Conservation (phyloP, 192 early-diverging fungal species). For the Entomortierella chlamydospora region DNA sequence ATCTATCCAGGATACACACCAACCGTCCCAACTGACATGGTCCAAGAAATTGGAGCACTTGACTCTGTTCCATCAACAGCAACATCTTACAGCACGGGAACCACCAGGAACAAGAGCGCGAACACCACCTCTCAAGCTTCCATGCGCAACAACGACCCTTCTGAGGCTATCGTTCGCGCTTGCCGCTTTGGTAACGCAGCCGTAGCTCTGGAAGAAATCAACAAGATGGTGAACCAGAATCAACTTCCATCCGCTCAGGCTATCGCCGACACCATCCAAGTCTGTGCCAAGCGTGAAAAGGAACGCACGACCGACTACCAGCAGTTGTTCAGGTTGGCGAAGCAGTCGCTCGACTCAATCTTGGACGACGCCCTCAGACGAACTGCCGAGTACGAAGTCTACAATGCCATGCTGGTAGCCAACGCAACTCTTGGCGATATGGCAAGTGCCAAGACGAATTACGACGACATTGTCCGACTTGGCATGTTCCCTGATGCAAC, state of each 20-base stretch:
- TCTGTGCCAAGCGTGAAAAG: constrained; percentile 51
- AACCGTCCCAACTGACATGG: constrained; percentile 9
- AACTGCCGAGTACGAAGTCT: constrained; percentile 40
- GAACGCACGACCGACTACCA: constrained; percentile 41
- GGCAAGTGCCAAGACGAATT: constrained; percentile 62
- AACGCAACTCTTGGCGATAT: constrained; percentile 64
- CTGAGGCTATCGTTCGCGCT: constrained; percentile 45
- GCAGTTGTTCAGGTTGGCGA: constrained; percentile 29
- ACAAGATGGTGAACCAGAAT: constrained; percentile 33
- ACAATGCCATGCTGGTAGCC: constrained; percentile 62
- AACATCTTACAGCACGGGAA: neutral
- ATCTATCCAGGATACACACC: constrained; percentile 46
- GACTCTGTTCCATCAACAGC: neutral
- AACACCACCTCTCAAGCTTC: constrained; percentile 13
- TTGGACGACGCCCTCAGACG: constrained; percentile 9
- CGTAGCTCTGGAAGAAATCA: constrained; percentile 29
- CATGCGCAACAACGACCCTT: constrained; percentile 33
- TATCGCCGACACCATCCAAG: constrained; percentile 50
- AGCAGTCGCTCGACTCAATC: constrained; percentile 25
- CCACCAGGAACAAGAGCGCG: neutral
- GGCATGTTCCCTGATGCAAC: constrained; percentile 62
- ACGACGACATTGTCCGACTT: constrained; percentile 58
- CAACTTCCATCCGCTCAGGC: constrained; percentile 41
- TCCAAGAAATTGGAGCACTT: neutral
- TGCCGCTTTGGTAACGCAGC: constrained; percentile 39